phyloP scores from a whole-genome alignment of 345 rosid genomes.

The Combretum micranthum region DNA sequence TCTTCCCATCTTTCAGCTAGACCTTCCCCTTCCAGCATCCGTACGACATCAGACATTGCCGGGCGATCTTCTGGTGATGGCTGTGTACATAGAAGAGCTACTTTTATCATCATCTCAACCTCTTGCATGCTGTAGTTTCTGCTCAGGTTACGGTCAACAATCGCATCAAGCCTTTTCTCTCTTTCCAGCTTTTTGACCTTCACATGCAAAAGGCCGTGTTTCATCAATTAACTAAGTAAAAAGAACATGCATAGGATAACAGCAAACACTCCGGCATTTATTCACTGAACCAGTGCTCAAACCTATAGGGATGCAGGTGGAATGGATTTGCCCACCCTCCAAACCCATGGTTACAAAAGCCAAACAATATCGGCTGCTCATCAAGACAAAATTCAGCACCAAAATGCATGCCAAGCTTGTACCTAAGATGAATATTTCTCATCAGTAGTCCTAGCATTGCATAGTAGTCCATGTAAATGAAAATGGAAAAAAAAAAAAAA shows the following conservation, averaged over 20 bases:
- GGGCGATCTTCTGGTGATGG: constrained; percentile 85
- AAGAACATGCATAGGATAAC: too few relatives aligned
- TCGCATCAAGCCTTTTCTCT: constrained; percentile 72
- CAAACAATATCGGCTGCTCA: too few relatives aligned
- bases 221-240: too few relatives aligned
- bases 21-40: constrained; percentile 99
- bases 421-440: too few relatives aligned
- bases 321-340: too few relatives aligned
- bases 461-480: not conserved
- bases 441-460: not conserved
- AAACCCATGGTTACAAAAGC: too few relatives aligned
- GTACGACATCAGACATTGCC: constrained; percentile 81
- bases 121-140: constrained; percentile 48
- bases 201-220: constrained; percentile 4
- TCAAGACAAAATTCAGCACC: too few relatives aligned
- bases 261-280: too few relatives aligned
- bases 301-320: too few relatives aligned
- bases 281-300: too few relatives aligned
- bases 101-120: constrained; percentile 88
- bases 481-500: not conserved
- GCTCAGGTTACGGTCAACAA: constrained; percentile 71
- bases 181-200: constrained; percentile 96
- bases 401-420: too few relatives aligned
- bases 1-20: constrained; percentile 97
- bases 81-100: constrained; percentile 86